phyloP scores from a whole-genome alignment of 2,329 filamentous ascomycete species.

The Talaromyces sp. region DNA sequence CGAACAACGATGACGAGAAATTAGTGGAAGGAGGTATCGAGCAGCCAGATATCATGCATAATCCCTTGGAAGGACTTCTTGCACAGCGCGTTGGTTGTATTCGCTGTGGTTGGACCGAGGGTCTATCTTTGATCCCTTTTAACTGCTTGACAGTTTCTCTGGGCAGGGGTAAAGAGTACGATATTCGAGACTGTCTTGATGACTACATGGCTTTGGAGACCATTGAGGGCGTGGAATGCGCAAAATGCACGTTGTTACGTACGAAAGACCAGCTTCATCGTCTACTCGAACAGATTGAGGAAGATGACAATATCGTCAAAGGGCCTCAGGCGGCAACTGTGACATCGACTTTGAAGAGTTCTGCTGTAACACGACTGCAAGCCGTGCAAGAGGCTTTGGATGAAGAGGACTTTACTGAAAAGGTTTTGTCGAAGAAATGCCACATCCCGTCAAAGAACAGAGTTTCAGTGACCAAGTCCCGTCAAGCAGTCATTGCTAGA shows the following conservation, averaged over 20 bases:
- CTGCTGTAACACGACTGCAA: conserved; percentile 55
- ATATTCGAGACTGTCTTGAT: conserved; percentile 75
- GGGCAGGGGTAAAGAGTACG: conserved; percentile 62
- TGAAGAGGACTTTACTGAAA: conserved; percentile 74
- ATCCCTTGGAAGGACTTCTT: conserved; percentile 81
- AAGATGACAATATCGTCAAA: conserved; percentile 31
- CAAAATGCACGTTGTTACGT: conserved; percentile 76
- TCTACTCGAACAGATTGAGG: conserved; percentile 41
- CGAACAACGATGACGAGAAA: conserved; percentile 19
- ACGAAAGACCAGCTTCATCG: conserved; percentile 53
- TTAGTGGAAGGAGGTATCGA: conserved; percentile 18
- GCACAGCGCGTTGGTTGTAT: conserved; percentile 88
- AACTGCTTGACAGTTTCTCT: conserved; percentile 88
- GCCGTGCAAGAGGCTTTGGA: conserved; percentile 69
- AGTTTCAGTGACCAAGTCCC: conserved; percentile 77
- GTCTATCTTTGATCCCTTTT: conserved; percentile 85
- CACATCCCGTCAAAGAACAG: conserved; percentile 65
- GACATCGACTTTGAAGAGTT: conserved; percentile 38
- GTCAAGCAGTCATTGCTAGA: conserved; percentile 80
- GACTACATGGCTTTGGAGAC: conserved; percentile 80
- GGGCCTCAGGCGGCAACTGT: conserved; percentile 27
- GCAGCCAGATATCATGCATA: conserved; percentile 47
- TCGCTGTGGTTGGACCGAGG: conserved; percentile 80
- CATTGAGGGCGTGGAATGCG: conserved; percentile 87
- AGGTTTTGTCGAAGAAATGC: conserved; percentile 61